These are phyloP conservation scores for Citrus inodora DNA, from an alignment of 345 rosid species.

Conservation along the genomic window DNA sequence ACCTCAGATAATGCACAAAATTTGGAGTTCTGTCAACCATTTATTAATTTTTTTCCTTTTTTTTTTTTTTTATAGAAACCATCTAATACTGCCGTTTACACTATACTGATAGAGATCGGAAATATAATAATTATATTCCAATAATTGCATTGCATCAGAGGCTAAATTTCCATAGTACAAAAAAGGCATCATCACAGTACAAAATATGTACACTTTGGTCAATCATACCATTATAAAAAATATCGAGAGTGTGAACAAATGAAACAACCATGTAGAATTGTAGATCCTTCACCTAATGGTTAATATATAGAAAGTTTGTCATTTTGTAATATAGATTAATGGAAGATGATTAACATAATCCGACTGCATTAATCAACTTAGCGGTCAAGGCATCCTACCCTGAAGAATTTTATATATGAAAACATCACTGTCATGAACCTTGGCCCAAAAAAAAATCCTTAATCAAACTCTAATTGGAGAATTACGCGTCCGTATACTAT, in stretches of 20 bases:
- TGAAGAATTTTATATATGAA: background rate
- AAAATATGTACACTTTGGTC: background rate
- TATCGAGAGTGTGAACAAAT: background rate
- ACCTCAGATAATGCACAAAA: too few relatives aligned
- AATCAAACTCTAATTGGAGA: background rate
- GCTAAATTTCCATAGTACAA: background rate
- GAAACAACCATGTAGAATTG: background rate
- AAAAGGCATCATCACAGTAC: too few relatives aligned
- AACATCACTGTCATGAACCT: background rate
- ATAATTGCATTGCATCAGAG: too few relatives aligned
- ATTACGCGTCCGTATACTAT: too few relatives aligned
- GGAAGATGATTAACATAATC: background rate
- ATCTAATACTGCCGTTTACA: background rate
- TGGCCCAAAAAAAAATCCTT: background rate
- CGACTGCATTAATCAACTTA: slow-evolving; percentile 1
- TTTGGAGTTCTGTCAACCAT: too few relatives aligned
- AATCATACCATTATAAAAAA: background rate
- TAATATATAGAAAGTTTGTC: background rate
- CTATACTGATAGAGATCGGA: background rate
- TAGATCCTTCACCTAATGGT: background rate
- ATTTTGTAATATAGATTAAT: background rate
- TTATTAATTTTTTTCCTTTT: too few relatives aligned
- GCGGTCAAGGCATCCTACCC: slow-evolving; percentile 9
- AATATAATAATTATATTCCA: background rate
- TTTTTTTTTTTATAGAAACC: background rate